Percentiles rank a stretch among this genome's conserved stretches.
phyloP scores from a whole-genome alignment of 495 filamentous ascomycete genomes.

The Geoglossum glabrum region DNA sequence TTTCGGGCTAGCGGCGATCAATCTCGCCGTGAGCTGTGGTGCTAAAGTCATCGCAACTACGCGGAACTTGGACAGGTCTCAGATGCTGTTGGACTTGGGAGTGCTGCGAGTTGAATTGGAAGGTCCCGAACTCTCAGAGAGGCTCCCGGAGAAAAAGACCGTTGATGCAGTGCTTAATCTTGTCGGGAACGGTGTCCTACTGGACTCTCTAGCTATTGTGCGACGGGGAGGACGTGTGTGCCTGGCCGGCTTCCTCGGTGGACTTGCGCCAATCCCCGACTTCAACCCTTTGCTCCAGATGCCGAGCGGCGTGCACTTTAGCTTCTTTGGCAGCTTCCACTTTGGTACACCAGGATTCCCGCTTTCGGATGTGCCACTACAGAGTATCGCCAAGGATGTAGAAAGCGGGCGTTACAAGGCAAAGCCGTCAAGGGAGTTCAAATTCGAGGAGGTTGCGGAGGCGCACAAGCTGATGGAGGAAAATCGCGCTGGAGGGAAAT shows the following conservation, averaged over 20 bases:
- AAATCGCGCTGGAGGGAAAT: neutral
- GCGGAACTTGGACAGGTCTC: slow-evolving; percentile 17
- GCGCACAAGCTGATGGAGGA: slow-evolving; percentile 16
- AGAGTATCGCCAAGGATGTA: slow-evolving; percentile 22
- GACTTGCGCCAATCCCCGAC: slow-evolving; percentile 24
- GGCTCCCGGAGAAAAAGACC: slow-evolving; percentile 10
- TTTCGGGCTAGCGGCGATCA: slow-evolving; percentile 27
- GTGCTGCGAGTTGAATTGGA: slow-evolving; percentile 24
- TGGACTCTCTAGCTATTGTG: slow-evolving; percentile 24
- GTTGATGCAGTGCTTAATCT: slow-evolving; percentile 30
- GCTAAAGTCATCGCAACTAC: slow-evolving; percentile 22
- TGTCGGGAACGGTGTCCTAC: slow-evolving; percentile 21
- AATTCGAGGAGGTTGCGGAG: slow-evolving; percentile 18
- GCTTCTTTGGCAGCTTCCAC: slow-evolving; percentile 16
- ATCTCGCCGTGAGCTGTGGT: slow-evolving; percentile 25
- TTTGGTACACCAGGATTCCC: slow-evolving; percentile 24
- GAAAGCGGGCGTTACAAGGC: slow-evolving; percentile 24
- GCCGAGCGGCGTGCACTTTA: slow-evolving; percentile 24
- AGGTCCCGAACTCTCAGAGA: slow-evolving; percentile 17
- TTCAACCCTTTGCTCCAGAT: slow-evolving; percentile 28
- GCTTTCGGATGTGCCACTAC: slow-evolving; percentile 23
- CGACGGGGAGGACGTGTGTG: slow-evolving; percentile 24
- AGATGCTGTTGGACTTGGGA: slow-evolving; percentile 21
- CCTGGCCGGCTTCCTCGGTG: slow-evolving; percentile 31
- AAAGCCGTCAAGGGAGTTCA: slow-evolving; percentile 10